A percentile compares a stretch with the other conserved stretches of the same genome.
These are phyloP conservation scores for Peniophora sp. DNA, from an alignment of 1,284 basidiomycete species.

Conservation along the genomic window DNA sequence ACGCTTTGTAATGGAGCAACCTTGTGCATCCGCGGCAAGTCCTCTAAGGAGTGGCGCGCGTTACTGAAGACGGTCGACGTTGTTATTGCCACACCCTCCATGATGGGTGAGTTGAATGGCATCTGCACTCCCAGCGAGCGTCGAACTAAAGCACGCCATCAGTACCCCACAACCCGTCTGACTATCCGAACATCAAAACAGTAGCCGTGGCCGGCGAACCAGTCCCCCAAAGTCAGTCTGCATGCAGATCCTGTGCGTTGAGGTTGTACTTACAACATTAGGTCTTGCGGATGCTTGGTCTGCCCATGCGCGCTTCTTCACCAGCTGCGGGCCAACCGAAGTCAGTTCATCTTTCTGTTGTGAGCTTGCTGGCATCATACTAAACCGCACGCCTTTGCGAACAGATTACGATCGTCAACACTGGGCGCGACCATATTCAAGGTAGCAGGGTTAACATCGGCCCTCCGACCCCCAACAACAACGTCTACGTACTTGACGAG, in stretches of 20 bases:
- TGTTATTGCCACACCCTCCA: slow-evolving; percentile 45
- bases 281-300: slow-evolving; percentile 52
- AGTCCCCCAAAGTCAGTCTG: slow-evolving; percentile 41
- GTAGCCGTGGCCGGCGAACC: slow-evolving; percentile 55
- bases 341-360: slow-evolving; percentile 20
- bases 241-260: not conserved
- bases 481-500: slow-evolving; percentile 48
- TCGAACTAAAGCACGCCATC: not conserved
- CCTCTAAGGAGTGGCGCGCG: slow-evolving; percentile 46
- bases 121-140: not conserved
- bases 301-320: slow-evolving; percentile 30
- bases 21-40: slow-evolving; percentile 45
- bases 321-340: slow-evolving; percentile 44
- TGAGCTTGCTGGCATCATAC: slow-evolving; percentile 1
- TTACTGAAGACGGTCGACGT: slow-evolving; percentile 51
- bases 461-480: slow-evolving; percentile 52
- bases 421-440: slow-evolving; percentile 39
- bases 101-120: slow-evolving; percentile 27
- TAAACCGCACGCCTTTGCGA: not conserved
- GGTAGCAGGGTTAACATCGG: slow-evolving; percentile 41
- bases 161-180: slow-evolving; percentile 40
- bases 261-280: slow-evolving; percentile 14
- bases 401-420: slow-evolving; percentile 54
- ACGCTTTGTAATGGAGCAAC: slow-evolving; percentile 49
- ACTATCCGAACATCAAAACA: slow-evolving; percentile 49